Base-by-base conservation (phyloP, 2,329 filamentous ascomycete species). In the Botrytis paeoniae region DNA sequence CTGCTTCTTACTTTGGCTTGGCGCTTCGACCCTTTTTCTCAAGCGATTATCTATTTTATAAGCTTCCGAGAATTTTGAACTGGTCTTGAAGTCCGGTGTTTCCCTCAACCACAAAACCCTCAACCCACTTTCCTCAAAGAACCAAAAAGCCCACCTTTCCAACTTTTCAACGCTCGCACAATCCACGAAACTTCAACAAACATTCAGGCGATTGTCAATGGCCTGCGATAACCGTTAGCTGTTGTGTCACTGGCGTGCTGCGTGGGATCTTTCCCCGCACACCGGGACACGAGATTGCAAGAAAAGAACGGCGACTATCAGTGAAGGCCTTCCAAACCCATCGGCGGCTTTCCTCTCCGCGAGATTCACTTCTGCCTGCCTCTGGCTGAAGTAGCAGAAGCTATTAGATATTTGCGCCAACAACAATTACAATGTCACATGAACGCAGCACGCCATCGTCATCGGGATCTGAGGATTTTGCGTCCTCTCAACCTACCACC, bases 261-360 rank as follows among this genome's bases (percentile, higher is more conserved):
- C 84, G 85, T 85, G 86, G 86, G 85, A 86, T 82, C 82, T 79
- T 85, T 86, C 85, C 86, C 86, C 86, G 86, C 86, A 87, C 85
- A 85, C 85, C 85, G 85, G 81, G 84, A 80, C 82, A 83, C 82
- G 79, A 80, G 76, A 80, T 78, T 80, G 77, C 73, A 73, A 78
- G 77, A 69, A 73, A 70, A 32, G 72, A 68, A 69, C 74, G 74
- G 69, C 77, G 72, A 77, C 73, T 75, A 74, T 22, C 73, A 76
- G 73, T 64, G 48, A 51, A 54, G 45, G 57, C 41, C 45, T 64
- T 63, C 60, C 69, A 54, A 57, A 39, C 25, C n/a, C 43, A 59
- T 29, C 57, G 18, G 37, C 14, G 57, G 59, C 37, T 57, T 51
- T 66, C 35, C 48, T 41, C 48, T 18, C 65, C 35, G n/a, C 51